Conservation (phyloP, 148 eudicot genomes). For the Persicaria tinctoria region DNA sequence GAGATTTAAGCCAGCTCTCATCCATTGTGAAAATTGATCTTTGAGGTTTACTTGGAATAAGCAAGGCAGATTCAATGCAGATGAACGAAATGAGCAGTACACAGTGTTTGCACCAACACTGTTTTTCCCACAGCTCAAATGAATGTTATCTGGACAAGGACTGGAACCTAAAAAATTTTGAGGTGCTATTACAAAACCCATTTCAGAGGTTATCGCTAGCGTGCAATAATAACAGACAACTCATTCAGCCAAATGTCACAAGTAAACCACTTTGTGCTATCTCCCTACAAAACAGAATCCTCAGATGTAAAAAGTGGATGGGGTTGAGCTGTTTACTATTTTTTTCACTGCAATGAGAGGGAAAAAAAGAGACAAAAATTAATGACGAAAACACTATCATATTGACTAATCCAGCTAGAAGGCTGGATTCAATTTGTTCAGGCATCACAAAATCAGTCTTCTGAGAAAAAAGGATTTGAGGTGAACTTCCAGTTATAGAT, state of each 20-base stretch:
- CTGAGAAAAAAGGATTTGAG: not conserved
- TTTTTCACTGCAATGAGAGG: not conserved
- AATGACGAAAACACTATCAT: not conserved
- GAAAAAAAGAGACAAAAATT: not conserved
- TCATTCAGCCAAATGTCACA: not conserved
- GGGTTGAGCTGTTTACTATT: not conserved
- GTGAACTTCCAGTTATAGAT: not conserved
- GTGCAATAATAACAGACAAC: not conserved
- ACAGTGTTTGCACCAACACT: constrained; percentile 7
- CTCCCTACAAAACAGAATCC: not conserved
- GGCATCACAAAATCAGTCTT: not conserved
- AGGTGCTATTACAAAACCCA: constrained; percentile 8
- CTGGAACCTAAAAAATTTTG: not conserved
- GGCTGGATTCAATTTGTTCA: not conserved
- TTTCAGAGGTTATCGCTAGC: not conserved
- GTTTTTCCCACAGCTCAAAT: constrained; percentile 16
- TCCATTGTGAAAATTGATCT: constrained; percentile 16
- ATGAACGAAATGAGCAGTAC: constrained; percentile 9
- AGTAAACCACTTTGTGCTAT: not conserved
- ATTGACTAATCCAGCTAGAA: not conserved
- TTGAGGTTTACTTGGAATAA: constrained; percentile 12
- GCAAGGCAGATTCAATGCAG: constrained; percentile 3
- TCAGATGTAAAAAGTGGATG: not conserved
- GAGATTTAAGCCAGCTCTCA: constrained; percentile 22
- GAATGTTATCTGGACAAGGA: constrained; percentile 2